Evolutionary conservation across 2,329 filamentous ascomycete genomes (phyloP), one percentile per base, ranked within the genome.

Genomic region (Aureobasidium leucospermi): DNA sequence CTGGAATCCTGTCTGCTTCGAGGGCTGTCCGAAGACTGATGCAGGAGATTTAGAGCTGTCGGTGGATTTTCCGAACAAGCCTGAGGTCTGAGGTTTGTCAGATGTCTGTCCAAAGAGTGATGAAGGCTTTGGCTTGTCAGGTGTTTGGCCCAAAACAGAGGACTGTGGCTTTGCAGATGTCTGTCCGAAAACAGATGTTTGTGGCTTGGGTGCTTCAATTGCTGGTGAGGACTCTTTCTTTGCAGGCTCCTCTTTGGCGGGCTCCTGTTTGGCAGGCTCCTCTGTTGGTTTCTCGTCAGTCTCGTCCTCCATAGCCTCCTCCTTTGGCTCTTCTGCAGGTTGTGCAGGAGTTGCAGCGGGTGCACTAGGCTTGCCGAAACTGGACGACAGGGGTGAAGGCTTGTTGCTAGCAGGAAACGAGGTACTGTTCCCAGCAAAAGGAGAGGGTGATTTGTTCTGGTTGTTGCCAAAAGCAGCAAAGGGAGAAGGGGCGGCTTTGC

Each of bases 371-470:
- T 58, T 19, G 3, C 55, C 38, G 61, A 62, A 43, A 61, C 38
- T 36, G 65, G 61, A 46, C 53, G 61, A 59, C 62, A 43, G 31
- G 7, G 29, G 64, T 62, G 16, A 74, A 69, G 13, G 68, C 62
- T 58, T 66, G 15, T 63, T 63, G 15, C 69, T 67, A 43, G 69
- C 65, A 55, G 71, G 66, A 31, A 68, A 69, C 61, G 74, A 74
- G 11, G 68, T 65, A 23, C 67, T 64, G 16, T 71, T 62, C 73
- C 79, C 49, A 67, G 71, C 59, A 62, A 66, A 60, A n/a, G 75
- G 76, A 4, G 65, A 66, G n/a, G 63, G 39, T 36, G 60, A 59
- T 9, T 58, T 46, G 38, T 31, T 48, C 19, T 45, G 42, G 16
- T 19, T 43, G 13, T 16, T 19, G n/a, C 13, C 56, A 11, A 61